Evolutionary conservation across 2,329 filamentous ascomycete species (phyloP).

Genomic region (Penicillium sp.): DNA sequence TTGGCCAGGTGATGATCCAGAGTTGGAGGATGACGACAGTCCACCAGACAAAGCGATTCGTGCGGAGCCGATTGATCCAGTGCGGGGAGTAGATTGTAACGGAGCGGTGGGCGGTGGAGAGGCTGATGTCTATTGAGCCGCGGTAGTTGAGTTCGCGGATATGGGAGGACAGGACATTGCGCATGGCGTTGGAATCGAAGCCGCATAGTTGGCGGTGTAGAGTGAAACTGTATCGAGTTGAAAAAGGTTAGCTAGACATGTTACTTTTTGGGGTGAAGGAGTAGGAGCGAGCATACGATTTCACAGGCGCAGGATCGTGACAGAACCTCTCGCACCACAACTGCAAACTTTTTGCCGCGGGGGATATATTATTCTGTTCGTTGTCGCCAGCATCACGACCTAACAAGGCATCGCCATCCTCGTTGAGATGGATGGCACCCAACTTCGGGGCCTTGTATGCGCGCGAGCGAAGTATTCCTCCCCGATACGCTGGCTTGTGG

Average conservation of each 20-base stretch:
- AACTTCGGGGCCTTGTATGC: conserved; percentile 16
- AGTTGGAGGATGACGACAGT: conserved; percentile 38
- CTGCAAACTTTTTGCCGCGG: background rate
- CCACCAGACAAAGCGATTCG: conserved; percentile 37
- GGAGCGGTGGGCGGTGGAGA: conserved; percentile 25
- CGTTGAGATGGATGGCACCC: background rate
- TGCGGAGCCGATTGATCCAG: conserved; percentile 40
- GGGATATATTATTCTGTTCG: background rate
- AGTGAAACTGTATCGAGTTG: conserved; percentile 24
- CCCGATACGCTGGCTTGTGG: conserved; percentile 13
- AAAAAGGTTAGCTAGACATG: background rate
- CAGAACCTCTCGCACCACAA: conserved; percentile 41
- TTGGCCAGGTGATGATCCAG: conserved; percentile 43
- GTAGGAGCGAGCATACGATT: conserved; percentile 31
- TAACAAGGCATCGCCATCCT: conserved; percentile 19
- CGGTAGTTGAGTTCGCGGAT: conserved; percentile 41
- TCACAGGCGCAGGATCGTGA: conserved; percentile 34
- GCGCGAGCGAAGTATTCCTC: conserved; percentile 18
- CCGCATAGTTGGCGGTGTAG: conserved; percentile 33
- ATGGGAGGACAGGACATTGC: conserved; percentile 33
- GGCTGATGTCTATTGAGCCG: conserved; percentile 30
- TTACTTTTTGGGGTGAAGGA: background rate
- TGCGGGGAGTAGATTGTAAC: conserved; percentile 42
- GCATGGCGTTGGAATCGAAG: conserved; percentile 29
- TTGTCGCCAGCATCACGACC: conserved; percentile 1